Percentiles rank a stretch among this genome's conserved stretches.
These are phyloP conservation scores for Quercus alba DNA, from an alignment of 306 rosid species.

Conservation along the genomic window DNA sequence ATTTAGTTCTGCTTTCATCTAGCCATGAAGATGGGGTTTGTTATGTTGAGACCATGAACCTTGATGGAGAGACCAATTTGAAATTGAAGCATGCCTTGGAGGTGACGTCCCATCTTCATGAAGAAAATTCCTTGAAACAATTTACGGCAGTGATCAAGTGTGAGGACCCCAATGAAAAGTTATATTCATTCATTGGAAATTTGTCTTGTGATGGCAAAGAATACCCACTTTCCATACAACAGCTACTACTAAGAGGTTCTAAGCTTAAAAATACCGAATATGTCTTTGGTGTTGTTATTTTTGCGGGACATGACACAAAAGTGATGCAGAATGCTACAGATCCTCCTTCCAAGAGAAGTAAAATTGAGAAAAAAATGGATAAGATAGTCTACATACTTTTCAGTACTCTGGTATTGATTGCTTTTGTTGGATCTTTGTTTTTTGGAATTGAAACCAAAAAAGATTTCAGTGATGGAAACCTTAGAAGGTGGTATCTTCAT, in stretches of 20 bases:
- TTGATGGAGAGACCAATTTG: slow-evolving; percentile 93
- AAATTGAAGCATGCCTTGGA: slow-evolving; percentile 78
- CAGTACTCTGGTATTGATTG: slow-evolving; percentile 61
- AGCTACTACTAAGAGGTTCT: slow-evolving; percentile 81
- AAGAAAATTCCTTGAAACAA: slow-evolving; percentile 48
- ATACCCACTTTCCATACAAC: slow-evolving; percentile 65
- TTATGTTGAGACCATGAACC: slow-evolving; percentile 91
- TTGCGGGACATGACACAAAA: slow-evolving; percentile 86
- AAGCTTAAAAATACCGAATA: slow-evolving; percentile 86
- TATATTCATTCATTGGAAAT: slow-evolving; percentile 80
- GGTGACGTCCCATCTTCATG: slow-evolving; percentile 44
- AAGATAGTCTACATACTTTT: slow-evolving; percentile 78
- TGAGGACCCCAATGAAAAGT: slow-evolving; percentile 89
- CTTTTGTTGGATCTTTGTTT: slow-evolving; percentile 63
- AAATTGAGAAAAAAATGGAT: slow-evolving; percentile 84
- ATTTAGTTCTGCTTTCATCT: slow-evolving; percentile 77
- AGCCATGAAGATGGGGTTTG: slow-evolving; percentile 78
- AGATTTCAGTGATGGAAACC: slow-evolving; percentile 38
- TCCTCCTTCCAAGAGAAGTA: slow-evolving; percentile 94
- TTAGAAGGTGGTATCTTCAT: slow-evolving; percentile 78
- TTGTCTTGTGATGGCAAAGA: slow-evolving; percentile 37
- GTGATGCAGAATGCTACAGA: slow-evolving; percentile 85
- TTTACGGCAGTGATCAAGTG: slow-evolving; percentile 62
- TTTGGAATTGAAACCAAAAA: slow-evolving; percentile 55
- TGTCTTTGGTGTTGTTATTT: slow-evolving; percentile 66